These are phyloP conservation scores for Triticum timopheevii DNA, from an alignment of 176 grass and related monocot genomes.

Conservation along the genomic window DNA sequence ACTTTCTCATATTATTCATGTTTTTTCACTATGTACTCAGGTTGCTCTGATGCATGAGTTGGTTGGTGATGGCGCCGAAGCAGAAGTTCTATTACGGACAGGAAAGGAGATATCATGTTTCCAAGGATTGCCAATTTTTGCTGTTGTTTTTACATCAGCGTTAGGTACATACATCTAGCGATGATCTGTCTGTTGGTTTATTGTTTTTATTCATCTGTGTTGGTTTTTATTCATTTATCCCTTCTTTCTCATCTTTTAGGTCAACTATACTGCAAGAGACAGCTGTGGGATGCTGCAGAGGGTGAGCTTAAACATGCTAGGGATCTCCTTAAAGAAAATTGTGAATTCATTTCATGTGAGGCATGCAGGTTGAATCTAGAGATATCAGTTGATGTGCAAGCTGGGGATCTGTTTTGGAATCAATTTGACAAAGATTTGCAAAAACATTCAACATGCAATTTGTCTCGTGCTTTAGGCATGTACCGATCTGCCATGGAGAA, in stretches of 20 bases:
- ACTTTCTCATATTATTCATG: conserved; percentile 1
- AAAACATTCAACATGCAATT: conserved; percentile 30
- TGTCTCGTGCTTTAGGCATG: conserved; percentile 55
- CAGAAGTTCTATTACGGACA: conserved; percentile 65
- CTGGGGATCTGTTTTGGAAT: conserved; percentile 64
- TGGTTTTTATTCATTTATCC: background rate
- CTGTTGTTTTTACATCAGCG: conserved; percentile 55
- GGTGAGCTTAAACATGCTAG: conserved; percentile 57
- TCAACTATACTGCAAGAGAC: conserved; percentile 71
- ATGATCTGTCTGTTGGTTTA: conserved; percentile 5
- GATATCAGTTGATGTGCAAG: conserved; percentile 62
- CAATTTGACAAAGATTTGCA: conserved; percentile 50
- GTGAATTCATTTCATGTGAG: conserved; percentile 53
- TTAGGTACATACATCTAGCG: conserved; percentile 54
- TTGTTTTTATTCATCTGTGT: background rate
- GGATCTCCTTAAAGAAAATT: conserved; percentile 48
- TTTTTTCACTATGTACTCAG: conserved; percentile 32
- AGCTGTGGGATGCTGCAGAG: conserved; percentile 58
- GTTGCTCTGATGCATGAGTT: conserved; percentile 70
- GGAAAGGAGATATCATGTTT: conserved; percentile 71
- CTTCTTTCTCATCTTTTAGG: conserved; percentile 46
- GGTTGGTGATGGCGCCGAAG: conserved; percentile 70
- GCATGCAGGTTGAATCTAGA: conserved; percentile 53
- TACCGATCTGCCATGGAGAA: conserved; percentile 68
- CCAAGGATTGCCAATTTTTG: conserved; percentile 56